Conservation (phyloP, 116 monocot species). For the Iris pallida region DNA sequence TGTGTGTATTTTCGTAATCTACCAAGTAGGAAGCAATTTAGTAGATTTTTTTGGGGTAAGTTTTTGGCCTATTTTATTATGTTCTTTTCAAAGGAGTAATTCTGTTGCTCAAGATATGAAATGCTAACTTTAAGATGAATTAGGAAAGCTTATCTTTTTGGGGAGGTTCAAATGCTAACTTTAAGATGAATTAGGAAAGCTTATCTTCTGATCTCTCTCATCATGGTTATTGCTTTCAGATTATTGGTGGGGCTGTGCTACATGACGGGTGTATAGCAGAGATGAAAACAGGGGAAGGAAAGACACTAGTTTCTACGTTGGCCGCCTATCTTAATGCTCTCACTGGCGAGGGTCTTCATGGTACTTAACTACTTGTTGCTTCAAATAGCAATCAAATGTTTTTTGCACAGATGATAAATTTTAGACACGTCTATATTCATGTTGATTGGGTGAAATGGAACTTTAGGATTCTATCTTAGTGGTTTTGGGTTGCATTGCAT, state of each 20-base stretch:
- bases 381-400: not conserved
- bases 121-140: too few species aligned
- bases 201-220: not conserved
- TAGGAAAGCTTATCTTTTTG: slow-evolving; percentile 45
- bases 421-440: slow-evolving; percentile 1
- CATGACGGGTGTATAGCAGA: slow-evolving; percentile 98
- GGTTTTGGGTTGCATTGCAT: not conserved
- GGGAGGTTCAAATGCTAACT: not conserved
- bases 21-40: too few species aligned
- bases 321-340: slow-evolving; percentile 99
- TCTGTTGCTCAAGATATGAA: too few species aligned
- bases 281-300: slow-evolving; percentile 99
- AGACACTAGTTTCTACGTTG: slow-evolving; percentile 94
- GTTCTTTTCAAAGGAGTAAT: too few species aligned
- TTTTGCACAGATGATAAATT: not conserved
- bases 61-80: too few species aligned
- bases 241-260: slow-evolving; percentile 97
- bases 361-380: slow-evolving; percentile 22
- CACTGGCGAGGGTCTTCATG: slow-evolving; percentile 91
- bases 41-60: too few species aligned
- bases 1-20: too few species aligned
- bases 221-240: slow-evolving; percentile 33
- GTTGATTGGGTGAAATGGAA: slow-evolving; percentile 6
- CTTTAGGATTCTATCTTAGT: not conserved
- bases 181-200: not conserved